Base-by-base conservation (phyloP, 1,284 basidiomycete genomes). In the Microbotryomycetes sp. region DNA sequence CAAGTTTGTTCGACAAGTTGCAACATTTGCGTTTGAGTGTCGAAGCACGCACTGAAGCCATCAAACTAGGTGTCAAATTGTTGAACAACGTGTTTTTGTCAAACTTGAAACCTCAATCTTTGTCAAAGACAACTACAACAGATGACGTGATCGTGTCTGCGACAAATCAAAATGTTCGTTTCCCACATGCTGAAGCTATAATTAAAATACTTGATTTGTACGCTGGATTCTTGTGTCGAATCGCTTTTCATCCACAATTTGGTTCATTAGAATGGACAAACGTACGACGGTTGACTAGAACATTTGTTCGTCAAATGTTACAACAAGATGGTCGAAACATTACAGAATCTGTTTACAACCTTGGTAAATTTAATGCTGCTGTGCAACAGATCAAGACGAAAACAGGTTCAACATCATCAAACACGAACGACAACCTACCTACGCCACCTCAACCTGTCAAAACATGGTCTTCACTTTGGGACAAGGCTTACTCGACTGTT, bases 381-480 rank as follows among this genome's bases (percentile, higher is more conserved):
- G 15, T 63, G 15, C 58, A 58, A 50, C 31, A 49, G 46, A 54
- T 45, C 29, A 51, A 46, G 28, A 59, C 29, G 48, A 26, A 36
- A 26, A 32, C 28, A 2, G 32, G 29, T 7, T 15, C 30, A 14
- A 31, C 14, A 19, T 28, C 49, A 16, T 22, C 12, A 23, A 9
- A 9, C 23, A 22, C 49, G 9, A 22, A 9, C 9, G 49, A 50
- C 22, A 22, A 23, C 22, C 53, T 51, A 14, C 49, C 49, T 1
- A 6, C 32, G 0, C 32, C 48, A 2, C 57, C 62, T 0, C 72
- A 71, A 6, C 60, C 61, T 3, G 69, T 74, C 23, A 59, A 42
- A 76, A 81, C 74, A 47, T 81, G 81, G 42, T 79, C 80, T 46
- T 81, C 81, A 50, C 75, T 89, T 29, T 94, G 91, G 91, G 78